These are phyloP conservation scores for Trichoderma sp. DNA, from an alignment of 2,329 filamentous ascomycete genomes.

Conservation along the genomic window DNA sequence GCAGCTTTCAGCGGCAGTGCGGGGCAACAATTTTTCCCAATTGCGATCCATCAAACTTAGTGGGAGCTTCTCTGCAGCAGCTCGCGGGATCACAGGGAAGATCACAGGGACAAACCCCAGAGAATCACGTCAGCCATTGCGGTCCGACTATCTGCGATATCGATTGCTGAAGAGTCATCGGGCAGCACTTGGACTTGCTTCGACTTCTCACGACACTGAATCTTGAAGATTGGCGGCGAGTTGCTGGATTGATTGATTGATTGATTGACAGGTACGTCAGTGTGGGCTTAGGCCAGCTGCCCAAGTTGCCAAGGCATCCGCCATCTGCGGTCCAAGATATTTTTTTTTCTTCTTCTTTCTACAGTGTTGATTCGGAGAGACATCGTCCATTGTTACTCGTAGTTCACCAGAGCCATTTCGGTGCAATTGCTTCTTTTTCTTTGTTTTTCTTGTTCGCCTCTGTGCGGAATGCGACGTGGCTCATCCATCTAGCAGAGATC, in stretches of 20 bases:
- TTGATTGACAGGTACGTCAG: conserved; percentile 5
- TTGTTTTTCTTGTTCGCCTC: background rate
- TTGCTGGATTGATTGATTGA: background rate
- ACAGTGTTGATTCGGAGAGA: background rate
- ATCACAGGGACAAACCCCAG: conserved; percentile 33
- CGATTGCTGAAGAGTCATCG: background rate
- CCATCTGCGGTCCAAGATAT: background rate
- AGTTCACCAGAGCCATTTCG: background rate
- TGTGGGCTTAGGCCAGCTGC: background rate
- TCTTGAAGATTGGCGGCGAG: background rate
- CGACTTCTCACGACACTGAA: background rate
- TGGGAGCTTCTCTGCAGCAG: background rate
- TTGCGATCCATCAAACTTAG: background rate
- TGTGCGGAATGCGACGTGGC: background rate
- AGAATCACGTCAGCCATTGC: conserved; percentile 18
- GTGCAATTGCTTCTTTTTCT: background rate
- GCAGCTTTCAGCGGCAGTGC: background rate
- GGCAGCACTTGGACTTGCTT: background rate
- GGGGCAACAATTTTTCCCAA: conserved; percentile 8
- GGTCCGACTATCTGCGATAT: background rate
- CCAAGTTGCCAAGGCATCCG: background rate
- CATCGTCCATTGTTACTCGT: background rate
- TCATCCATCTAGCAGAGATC: background rate
- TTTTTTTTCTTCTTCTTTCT: background rate
- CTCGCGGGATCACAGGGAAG: conserved; percentile 32